Evolutionary conservation across 257 asterid species (phyloP).

Genomic region (Handroanthus guayacan): DNA sequence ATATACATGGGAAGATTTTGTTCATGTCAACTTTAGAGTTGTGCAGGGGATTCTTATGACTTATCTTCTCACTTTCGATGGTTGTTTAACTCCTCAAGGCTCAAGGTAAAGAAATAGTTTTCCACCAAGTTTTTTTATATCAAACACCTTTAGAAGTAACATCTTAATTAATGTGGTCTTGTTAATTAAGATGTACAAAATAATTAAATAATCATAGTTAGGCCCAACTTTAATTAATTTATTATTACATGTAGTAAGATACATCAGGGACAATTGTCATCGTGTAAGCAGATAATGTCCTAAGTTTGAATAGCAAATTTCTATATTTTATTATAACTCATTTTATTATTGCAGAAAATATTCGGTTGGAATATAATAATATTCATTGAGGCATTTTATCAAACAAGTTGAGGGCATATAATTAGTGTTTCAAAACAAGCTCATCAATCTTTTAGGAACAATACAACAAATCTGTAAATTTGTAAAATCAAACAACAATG

Average conservation of each 20-base stretch:
- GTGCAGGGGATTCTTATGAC: background rate
- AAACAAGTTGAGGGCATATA: too few relatives aligned
- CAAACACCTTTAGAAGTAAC: background rate
- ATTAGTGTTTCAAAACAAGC: too few relatives aligned
- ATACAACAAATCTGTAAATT: too few relatives aligned
- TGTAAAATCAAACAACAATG: too few relatives aligned
- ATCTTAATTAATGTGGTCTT: background rate
- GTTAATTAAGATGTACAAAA: conserved; percentile 3
- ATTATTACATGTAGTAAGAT: background rate
- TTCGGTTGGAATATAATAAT: too few relatives aligned
- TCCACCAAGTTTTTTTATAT: background rate
- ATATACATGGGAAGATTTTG: background rate
- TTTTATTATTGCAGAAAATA: too few relatives aligned
- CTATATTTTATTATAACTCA: too few relatives aligned
- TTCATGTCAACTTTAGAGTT: background rate
- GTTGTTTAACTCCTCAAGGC: conserved; percentile 17
- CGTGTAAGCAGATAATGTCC: conserved; percentile 9
- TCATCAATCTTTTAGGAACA: too few relatives aligned
- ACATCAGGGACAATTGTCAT: background rate
- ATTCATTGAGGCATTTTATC: too few relatives aligned
- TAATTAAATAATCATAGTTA: background rate
- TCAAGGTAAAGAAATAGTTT: too few relatives aligned
- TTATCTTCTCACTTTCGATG: background rate
- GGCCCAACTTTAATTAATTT: background rate
- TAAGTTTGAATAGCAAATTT: too few relatives aligned